A percentile compares a stretch with the other conserved stretches of the same genome.
Conservation (phyloP, 257 asterid species). For the Nicotiana attenuata region DNA sequence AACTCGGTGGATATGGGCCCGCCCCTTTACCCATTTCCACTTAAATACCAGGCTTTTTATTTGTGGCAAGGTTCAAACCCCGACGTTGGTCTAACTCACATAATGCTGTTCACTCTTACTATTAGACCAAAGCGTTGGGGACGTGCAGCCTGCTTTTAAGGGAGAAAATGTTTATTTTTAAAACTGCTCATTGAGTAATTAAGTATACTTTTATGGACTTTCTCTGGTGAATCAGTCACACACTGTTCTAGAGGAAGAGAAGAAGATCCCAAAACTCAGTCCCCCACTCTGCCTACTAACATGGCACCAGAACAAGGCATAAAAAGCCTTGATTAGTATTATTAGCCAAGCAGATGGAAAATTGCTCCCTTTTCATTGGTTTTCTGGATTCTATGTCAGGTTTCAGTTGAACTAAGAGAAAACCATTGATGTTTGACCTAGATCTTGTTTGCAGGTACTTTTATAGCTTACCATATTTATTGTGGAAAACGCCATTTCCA, state of each 20-base stretch:
- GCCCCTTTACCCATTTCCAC: too few relatives aligned
- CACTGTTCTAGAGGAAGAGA: not conserved
- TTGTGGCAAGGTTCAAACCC: too few relatives aligned
- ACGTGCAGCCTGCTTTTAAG: not conserved
- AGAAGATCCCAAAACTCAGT: not conserved
- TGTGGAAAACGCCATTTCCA: constrained; percentile 87
- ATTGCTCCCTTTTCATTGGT: not conserved
- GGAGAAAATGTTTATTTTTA: not conserved
- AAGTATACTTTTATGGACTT: not conserved
- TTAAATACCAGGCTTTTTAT: too few relatives aligned
- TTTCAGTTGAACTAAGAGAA: not conserved
- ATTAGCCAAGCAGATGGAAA: not conserved
- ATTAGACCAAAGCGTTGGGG: too few relatives aligned
- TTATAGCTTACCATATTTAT: constrained; percentile 69
- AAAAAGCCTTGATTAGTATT: not conserved
- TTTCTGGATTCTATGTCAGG: not conserved
- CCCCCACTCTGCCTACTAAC: not conserved
- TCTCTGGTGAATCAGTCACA: not conserved
- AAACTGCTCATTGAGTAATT: not conserved
- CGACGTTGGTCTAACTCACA: too few relatives aligned
- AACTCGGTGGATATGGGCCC: too few relatives aligned
- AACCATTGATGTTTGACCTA: not conserved
- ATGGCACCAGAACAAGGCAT: not conserved
- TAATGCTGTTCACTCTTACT: too few relatives aligned
- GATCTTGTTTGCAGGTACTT: constrained; percentile 67